These are phyloP conservation scores for Camelina hispida DNA, from an alignment of 345 rosid species.

Conservation along the genomic window DNA sequence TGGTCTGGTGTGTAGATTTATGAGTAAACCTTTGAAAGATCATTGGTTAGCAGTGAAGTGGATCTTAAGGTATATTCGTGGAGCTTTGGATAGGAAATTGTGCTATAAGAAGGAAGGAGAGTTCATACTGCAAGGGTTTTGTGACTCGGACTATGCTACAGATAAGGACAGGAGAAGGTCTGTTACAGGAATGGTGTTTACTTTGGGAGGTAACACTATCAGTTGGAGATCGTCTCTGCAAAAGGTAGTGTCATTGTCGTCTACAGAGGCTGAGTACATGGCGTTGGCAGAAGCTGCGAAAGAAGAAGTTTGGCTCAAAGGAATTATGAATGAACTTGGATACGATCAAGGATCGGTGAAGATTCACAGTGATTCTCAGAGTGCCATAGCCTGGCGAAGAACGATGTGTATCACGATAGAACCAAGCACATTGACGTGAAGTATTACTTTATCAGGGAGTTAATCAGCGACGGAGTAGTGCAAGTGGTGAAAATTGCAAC, in stretches of 20 bases:
- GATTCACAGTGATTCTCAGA: neutral
- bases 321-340: neutral
- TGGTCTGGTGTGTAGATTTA: neutral
- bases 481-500: neutral
- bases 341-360: neutral
- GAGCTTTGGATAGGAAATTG: too few relatives aligned
- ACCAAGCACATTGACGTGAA: neutral
- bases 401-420: neutral
- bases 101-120: neutral
- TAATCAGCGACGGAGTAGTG: rapidly evolving
- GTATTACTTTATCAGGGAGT: neutral
- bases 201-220: neutral
- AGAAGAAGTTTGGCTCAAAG: neutral
- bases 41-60: neutral
- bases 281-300: neutral
- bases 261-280: neutral
- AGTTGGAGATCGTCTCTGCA: neutral
- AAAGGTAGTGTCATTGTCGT: neutral
- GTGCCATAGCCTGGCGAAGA: neutral
- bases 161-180: neutral
- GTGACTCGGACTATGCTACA: neutral
- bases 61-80: too few relatives aligned
- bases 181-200: too few relatives aligned
- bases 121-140: neutral
- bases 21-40: neutral